Conservation (phyloP, 2,329 filamentous ascomycete species). For the Paracamarosporium sp. region DNA sequence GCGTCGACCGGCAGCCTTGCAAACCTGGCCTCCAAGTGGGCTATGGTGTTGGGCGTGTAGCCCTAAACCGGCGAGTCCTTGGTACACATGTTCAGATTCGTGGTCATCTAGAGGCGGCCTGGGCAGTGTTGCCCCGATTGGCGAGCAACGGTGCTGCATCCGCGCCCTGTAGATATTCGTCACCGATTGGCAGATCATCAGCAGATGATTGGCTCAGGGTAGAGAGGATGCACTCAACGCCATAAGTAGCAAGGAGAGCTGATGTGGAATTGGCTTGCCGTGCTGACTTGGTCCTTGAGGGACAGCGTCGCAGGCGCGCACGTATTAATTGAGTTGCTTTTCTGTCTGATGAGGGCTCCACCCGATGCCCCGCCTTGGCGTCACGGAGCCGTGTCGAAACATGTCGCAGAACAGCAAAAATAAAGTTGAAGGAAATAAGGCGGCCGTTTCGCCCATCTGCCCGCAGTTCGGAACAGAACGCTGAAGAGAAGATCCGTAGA, state of each 20-base stretch:
- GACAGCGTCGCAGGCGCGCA: slow-evolving; percentile 29
- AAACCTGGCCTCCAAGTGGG: slow-evolving; percentile 20
- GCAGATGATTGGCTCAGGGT: slow-evolving; percentile 36
- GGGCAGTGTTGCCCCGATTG: slow-evolving; percentile 27
- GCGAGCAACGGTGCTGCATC: slow-evolving; percentile 43
- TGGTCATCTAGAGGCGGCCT: slow-evolving; percentile 18
- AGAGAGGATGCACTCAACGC: slow-evolving; percentile 16
- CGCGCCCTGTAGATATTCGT: slow-evolving; percentile 22
- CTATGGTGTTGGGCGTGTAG: slow-evolving; percentile 18
- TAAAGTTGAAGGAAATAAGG: slow-evolving; percentile 14
- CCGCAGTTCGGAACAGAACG: slow-evolving; percentile 20
- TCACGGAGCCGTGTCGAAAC: slow-evolving; percentile 23
- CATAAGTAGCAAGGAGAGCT: slow-evolving; percentile 2
- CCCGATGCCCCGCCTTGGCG: slow-evolving; percentile 34
- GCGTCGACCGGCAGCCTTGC: slow-evolving; percentile 15
- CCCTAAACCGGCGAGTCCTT: slow-evolving; percentile 6
- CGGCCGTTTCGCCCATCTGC: slow-evolving; percentile 17
- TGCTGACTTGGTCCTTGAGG: slow-evolving; percentile 27
- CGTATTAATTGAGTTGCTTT: slow-evolving; percentile 44
- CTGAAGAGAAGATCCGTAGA: slow-evolving; percentile 10
- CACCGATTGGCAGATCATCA: slow-evolving; percentile 42
- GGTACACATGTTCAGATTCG: slow-evolving; percentile 14
- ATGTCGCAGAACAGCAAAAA: slow-evolving; percentile 11
- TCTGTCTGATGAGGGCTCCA: slow-evolving; percentile 32
- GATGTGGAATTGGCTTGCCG: slow-evolving; percentile 26